phyloP scores from a whole-genome alignment of 2,329 filamentous ascomycete species.

The Emydomyces testavorans region DNA sequence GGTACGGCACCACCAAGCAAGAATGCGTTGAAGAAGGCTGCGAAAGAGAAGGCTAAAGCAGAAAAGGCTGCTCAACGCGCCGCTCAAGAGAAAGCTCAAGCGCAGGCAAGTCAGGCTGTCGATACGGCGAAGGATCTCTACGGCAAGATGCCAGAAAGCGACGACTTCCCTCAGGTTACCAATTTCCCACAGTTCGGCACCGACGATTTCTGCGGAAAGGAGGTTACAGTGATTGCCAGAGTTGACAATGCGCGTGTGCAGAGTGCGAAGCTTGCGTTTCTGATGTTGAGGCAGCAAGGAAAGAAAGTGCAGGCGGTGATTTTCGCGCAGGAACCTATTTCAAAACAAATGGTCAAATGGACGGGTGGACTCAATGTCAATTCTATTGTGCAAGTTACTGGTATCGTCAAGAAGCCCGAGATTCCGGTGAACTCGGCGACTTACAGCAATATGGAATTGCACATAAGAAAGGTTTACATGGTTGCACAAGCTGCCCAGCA shows the following conservation, averaged over 20 bases:
- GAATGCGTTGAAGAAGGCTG: slow-evolving; percentile 74
- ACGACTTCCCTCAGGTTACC: slow-evolving; percentile 50
- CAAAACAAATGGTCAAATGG: slow-evolving; percentile 92
- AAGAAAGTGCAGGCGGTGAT: slow-evolving; percentile 75
- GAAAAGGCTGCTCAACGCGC: slow-evolving; percentile 59
- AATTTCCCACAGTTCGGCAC: slow-evolving; percentile 41
- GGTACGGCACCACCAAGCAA: slow-evolving; percentile 49
- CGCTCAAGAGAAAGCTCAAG: slow-evolving; percentile 62
- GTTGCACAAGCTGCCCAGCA: slow-evolving; percentile 53
- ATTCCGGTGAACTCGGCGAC: slow-evolving; percentile 82
- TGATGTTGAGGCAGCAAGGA: slow-evolving; percentile 69
- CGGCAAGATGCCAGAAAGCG: slow-evolving; percentile 53
- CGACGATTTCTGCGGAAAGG: slow-evolving; percentile 55
- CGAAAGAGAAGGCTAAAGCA: slow-evolving; percentile 82
- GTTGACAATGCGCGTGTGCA: slow-evolving; percentile 82
- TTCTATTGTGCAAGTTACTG: slow-evolving; percentile 72
- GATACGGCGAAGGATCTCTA: slow-evolving; percentile 60
- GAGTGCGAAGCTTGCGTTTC: slow-evolving; percentile 80
- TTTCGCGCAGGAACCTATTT: slow-evolving; percentile 52
- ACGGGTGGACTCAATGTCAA: slow-evolving; percentile 62
- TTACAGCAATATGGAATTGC: slow-evolving; percentile 70
- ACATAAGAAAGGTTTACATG: slow-evolving; percentile 74
- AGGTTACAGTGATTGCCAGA: slow-evolving; percentile 65
- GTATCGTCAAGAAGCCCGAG: slow-evolving; percentile 64
- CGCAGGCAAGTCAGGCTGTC: slow-evolving; percentile 53